Evolutionary conservation across 2,329 filamentous ascomycete species (phyloP).

Genomic region (Thielaviopsis ethacetica): DNA sequence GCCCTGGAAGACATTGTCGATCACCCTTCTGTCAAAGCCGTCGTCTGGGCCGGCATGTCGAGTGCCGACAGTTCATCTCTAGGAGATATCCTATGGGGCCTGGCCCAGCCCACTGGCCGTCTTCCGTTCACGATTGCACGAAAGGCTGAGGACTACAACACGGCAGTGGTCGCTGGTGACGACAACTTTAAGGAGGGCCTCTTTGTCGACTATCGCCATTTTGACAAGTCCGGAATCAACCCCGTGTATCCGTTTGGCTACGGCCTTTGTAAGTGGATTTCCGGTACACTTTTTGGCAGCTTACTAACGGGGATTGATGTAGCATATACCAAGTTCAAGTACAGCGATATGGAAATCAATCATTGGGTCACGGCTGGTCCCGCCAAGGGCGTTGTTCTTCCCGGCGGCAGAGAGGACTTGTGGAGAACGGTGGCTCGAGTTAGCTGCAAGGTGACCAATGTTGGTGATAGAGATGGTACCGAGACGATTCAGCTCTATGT

Average conservation of each 20-base stretch:
- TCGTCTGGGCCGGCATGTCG: conserved; percentile 70
- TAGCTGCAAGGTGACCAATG: conserved; percentile 41
- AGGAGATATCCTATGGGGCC: conserved; percentile 60
- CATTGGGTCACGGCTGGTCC: conserved; percentile 31
- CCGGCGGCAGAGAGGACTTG: conserved; percentile 32
- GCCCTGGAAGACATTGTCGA: conserved; percentile 50
- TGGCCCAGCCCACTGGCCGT: conserved; percentile 58
- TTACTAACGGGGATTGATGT: not conserved
- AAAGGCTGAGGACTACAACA: conserved; percentile 28
- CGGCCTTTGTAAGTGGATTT: conserved; percentile 43
- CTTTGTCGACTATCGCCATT: conserved; percentile 68
- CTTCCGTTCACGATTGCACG: conserved; percentile 48
- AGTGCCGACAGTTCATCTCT: conserved; percentile 74
- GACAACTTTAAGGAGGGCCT: conserved; percentile 71
- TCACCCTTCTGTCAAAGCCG: conserved; percentile 37
- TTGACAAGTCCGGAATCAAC: conserved; percentile 48
- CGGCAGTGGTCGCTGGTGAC: conserved; percentile 18
- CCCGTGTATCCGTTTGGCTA: conserved; percentile 65
- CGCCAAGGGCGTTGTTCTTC: conserved; percentile 47
- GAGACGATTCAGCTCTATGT: conserved; percentile 39
- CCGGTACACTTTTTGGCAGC: not conserved
- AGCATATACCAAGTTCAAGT: conserved; percentile 55
- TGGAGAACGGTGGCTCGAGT: conserved; percentile 50
- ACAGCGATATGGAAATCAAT: conserved; percentile 34
- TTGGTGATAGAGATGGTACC: conserved; percentile 32